A percentile compares a stretch with the other conserved stretches of the same genome.
phyloP scores from a whole-genome alignment of 352 stramenopile genomes.

The Lagenidium sp. region DNA sequence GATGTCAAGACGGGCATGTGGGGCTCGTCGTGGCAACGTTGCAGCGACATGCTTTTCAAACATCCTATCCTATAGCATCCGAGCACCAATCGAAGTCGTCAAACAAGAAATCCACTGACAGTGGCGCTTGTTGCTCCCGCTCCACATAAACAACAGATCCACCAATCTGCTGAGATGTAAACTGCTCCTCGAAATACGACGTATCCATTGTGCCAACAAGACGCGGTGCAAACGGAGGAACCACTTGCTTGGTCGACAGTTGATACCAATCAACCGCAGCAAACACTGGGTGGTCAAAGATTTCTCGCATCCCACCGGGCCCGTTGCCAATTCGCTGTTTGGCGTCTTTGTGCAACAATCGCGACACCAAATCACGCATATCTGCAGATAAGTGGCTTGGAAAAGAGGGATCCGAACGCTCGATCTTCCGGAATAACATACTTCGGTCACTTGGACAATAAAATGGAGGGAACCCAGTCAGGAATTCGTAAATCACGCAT shows the following conservation, averaged over 20 bases:
- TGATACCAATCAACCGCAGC: constrained; percentile 65
- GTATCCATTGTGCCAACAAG: constrained; percentile 39
- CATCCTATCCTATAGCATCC: too few species aligned
- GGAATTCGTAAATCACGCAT: constrained; percentile 81
- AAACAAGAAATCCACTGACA: constrained; percentile 30
- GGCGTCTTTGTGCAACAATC: constrained; percentile 53
- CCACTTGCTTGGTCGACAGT: constrained; percentile 62
- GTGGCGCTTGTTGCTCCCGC: constrained; percentile 14
- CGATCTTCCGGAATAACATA: constrained; percentile 96
- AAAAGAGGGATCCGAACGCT: constrained; percentile 87
- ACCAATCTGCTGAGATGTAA: constrained; percentile 56
- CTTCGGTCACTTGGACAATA: constrained; percentile 87
- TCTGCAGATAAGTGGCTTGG: constrained; percentile 81
- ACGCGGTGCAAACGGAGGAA: constrained; percentile 47
- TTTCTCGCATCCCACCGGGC: constrained; percentile 47
- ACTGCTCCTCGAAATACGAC: constrained; percentile 69
- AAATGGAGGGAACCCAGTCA: constrained; percentile 88
- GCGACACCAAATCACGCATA: constrained; percentile 44
- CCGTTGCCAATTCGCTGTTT: constrained; percentile 44
- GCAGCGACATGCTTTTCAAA: too few species aligned
- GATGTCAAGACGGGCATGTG: too few species aligned
- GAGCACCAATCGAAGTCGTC: constrained; percentile 74
- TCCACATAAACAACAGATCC: constrained; percentile 54
- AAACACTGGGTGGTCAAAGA: constrained; percentile 77
- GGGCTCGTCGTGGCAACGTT: too few species aligned